Conservation (phyloP, 2,329 filamentous ascomycete genomes). For the Apiospora marii region DNA sequence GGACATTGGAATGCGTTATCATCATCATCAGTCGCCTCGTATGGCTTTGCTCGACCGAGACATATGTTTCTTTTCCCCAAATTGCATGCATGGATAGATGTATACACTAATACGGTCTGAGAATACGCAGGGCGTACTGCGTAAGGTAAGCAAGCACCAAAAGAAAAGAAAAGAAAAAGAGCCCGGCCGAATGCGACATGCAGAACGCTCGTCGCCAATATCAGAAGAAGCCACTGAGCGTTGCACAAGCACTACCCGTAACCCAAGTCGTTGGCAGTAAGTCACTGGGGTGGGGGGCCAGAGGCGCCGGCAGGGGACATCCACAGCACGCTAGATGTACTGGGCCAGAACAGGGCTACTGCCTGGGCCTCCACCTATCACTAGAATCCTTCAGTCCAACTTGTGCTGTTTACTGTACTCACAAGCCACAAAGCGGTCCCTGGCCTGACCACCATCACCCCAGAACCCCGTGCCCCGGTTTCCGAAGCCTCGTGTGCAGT, state of each 20-base stretch:
- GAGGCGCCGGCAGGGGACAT: not conserved
- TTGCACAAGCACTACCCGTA: not conserved
- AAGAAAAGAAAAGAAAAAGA: not conserved
- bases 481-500: not conserved
- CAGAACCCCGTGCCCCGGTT: not conserved
- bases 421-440: not conserved
- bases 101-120: not conserved
- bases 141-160: not conserved
- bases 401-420: not conserved
- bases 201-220: not conserved
- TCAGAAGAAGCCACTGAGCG: not conserved
- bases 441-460: not conserved
- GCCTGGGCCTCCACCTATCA: not conserved
- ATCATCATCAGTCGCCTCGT: not conserved
- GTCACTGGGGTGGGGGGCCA: not conserved
- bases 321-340: not conserved
- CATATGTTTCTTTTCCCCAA: not conserved
- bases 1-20: not conserved
- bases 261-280: constrained; percentile 10
- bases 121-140: not conserved
- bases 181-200: constrained; percentile 1
- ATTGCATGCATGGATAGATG: not conserved
- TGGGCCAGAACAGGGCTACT: not conserved
- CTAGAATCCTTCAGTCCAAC: not conserved
- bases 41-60: constrained; percentile 1